A percentile compares a stretch with the other conserved stretches of the same genome.
Evolutionary conservation across 192 early-diverging fungal species (phyloP).

Genomic region (Backusella tuberculispora): DNA sequence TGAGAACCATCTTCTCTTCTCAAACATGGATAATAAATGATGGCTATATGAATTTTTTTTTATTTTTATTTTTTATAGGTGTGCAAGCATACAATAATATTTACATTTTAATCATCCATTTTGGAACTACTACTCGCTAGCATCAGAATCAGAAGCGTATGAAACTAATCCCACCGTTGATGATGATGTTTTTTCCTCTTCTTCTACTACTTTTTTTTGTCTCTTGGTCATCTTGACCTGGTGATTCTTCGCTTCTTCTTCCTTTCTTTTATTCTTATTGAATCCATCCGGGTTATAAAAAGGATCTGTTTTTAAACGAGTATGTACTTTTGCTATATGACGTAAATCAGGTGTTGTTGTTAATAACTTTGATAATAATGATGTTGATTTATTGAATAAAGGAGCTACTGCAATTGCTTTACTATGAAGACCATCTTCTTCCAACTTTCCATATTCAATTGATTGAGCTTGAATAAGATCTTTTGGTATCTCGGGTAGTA

Average conservation of each 20-base stretch:
- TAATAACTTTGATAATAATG: background rate
- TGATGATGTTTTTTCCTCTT: background rate
- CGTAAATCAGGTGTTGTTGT: constrained; percentile 19
- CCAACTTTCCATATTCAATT: constrained; percentile 43
- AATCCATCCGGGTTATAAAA: constrained; percentile 32
- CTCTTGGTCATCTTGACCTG: background rate
- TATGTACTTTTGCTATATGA: constrained; percentile 31
- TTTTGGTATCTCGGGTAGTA: constrained; percentile 55
- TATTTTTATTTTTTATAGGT: no score
- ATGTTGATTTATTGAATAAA: background rate
- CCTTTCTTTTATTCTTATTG: constrained; percentile 1
- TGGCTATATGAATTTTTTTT: no score
- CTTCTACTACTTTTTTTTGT: background rate
- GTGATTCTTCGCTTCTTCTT: background rate
- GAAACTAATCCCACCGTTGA: background rate
- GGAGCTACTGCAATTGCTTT: background rate
- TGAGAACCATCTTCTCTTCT: no score
- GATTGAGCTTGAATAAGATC: constrained; percentile 57
- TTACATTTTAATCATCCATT: background rate
- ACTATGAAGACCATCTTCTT: background rate
- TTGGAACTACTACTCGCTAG: background rate
- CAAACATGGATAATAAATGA: no score
- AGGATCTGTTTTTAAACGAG: constrained; percentile 48
- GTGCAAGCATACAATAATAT: no score
- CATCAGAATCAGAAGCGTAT: constrained; percentile 17